Conservation (phyloP, 2,329 filamentous ascomycete genomes). For the Septoria petroselini region DNA sequence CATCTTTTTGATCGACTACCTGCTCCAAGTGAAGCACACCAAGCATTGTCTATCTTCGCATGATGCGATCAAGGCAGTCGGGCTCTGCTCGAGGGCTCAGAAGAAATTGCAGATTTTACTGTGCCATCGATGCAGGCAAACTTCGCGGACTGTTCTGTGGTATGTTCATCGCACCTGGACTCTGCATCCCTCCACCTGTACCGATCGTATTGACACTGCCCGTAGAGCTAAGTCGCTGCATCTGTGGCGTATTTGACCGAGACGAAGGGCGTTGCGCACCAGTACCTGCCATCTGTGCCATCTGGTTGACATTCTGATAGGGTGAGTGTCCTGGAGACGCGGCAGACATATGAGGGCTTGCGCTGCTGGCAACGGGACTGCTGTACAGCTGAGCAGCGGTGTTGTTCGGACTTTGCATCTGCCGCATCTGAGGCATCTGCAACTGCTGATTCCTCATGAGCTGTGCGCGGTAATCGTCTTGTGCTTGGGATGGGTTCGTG, state of each 20-base stretch:
- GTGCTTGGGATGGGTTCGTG: slow-evolving; percentile 21
- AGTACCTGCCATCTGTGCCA: slow-evolving; percentile 20
- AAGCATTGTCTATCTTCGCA: too few species aligned
- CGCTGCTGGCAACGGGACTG: slow-evolving; percentile 32
- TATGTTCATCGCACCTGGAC: slow-evolving; percentile 27
- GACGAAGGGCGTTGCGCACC: slow-evolving; percentile 28
- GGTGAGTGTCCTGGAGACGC: slow-evolving; percentile 25
- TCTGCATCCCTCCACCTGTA: slow-evolving; percentile 31
- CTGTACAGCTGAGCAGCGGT: slow-evolving; percentile 29
- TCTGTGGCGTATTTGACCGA: slow-evolving; percentile 35
- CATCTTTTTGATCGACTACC: too few species aligned
- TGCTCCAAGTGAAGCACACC: too few species aligned
- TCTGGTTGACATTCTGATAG: slow-evolving; percentile 25
- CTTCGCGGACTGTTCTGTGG: slow-evolving; percentile 35
- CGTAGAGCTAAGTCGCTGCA: slow-evolving; percentile 35
- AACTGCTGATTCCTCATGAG: slow-evolving; percentile 34
- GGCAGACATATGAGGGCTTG: slow-evolving; percentile 34
- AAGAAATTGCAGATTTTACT: too few species aligned
- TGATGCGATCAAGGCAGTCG: too few species aligned
- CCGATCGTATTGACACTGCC: slow-evolving; percentile 28
- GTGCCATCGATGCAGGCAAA: slow-evolving; percentile 35
- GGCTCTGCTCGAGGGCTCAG: too few species aligned
- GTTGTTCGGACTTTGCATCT: slow-evolving; percentile 29
- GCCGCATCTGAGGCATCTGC: slow-evolving; percentile 33
- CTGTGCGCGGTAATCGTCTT: slow-evolving; percentile 32